Evolutionary conservation across 106 monocot genomes (phyloP).

Genomic region (Ottelia alismoides): DNA sequence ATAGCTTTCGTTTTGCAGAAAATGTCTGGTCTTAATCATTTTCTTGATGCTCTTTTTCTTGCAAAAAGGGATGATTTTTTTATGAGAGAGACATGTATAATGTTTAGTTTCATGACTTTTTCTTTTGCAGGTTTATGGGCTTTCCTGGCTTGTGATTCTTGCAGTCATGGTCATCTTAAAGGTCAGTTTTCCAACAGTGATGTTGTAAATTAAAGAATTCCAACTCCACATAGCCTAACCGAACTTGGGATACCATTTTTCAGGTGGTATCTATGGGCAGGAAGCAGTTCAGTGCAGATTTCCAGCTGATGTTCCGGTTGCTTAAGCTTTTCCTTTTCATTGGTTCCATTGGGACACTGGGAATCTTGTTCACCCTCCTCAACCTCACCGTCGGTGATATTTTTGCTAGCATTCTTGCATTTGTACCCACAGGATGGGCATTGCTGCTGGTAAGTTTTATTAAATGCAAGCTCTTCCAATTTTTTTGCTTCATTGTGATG

Average conservation of each 20-base stretch:
- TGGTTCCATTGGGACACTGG: constrained; percentile 58
- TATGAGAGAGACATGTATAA: neutral
- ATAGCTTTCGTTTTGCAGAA: too few species aligned
- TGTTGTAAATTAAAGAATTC: too few species aligned
- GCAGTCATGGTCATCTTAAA: constrained; percentile 79
- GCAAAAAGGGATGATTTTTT: neutral
- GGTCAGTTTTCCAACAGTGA: constrained; percentile 27
- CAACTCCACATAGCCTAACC: too few species aligned
- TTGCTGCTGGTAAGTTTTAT: constrained; percentile 45
- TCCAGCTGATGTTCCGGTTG: constrained; percentile 90
- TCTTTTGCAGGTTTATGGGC: constrained; percentile 68
- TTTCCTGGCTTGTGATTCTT: constrained; percentile 95
- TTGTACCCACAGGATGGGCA: constrained; percentile 97
- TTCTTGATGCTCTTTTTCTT: too few species aligned
- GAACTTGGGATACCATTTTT: too few species aligned
- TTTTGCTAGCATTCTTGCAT: constrained; percentile 75
- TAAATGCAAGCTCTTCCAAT: neutral
- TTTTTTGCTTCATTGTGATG: neutral
- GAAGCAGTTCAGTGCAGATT: constrained; percentile 93
- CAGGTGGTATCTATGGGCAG: constrained; percentile 97
- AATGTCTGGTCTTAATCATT: too few species aligned
- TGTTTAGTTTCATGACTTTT: neutral
- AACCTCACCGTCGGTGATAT: constrained; percentile 70
- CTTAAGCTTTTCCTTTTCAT: constrained; percentile 83
- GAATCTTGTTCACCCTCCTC: constrained; percentile 52